phyloP scores from a whole-genome alignment of 1,139 yeast genomes.

The Yamadazyma aaseri region DNA sequence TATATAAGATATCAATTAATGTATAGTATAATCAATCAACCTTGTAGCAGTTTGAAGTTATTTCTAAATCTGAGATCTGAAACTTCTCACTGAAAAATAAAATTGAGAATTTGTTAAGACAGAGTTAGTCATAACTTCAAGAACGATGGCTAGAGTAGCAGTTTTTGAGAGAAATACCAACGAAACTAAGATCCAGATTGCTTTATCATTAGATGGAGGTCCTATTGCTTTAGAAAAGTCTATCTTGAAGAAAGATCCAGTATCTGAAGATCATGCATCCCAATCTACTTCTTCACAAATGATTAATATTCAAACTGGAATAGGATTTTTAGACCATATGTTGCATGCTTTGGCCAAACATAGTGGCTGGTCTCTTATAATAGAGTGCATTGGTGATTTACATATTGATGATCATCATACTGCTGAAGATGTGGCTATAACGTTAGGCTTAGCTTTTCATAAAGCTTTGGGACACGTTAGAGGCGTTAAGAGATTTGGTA shows the following conservation, averaged over 20 bases:
- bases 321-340: conserved; percentile 97
- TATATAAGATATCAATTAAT: no score
- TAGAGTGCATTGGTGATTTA: conserved; percentile 90
- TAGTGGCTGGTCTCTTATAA: conserved; percentile 89
- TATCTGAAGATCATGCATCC: conserved; percentile 51
- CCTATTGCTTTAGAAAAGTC: conserved; percentile 57
- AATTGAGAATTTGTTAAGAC: background rate
- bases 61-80: conserved; percentile 1
- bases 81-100: conserved; percentile 1
- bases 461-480: conserved; percentile 84
- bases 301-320: conserved; percentile 82
- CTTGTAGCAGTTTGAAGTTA: no score
- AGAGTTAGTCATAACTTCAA: background rate
- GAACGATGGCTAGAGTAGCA: conserved; percentile 39
- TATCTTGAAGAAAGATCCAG: conserved; percentile 35
- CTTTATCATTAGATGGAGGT: conserved; percentile 85
- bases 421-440: conserved; percentile 92
- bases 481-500: conserved; percentile 93
- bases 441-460: conserved; percentile 86
- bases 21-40: no score
- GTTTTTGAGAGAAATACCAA: conserved; percentile 72
- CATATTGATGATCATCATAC: conserved; percentile 98
- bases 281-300: conserved; percentile 66
- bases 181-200: conserved; percentile 90
- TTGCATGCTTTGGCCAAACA: conserved; percentile 95